phyloP scores from a whole-genome alignment of 108 stramenopile genomes.

The Cyclotella baltica region DNA sequence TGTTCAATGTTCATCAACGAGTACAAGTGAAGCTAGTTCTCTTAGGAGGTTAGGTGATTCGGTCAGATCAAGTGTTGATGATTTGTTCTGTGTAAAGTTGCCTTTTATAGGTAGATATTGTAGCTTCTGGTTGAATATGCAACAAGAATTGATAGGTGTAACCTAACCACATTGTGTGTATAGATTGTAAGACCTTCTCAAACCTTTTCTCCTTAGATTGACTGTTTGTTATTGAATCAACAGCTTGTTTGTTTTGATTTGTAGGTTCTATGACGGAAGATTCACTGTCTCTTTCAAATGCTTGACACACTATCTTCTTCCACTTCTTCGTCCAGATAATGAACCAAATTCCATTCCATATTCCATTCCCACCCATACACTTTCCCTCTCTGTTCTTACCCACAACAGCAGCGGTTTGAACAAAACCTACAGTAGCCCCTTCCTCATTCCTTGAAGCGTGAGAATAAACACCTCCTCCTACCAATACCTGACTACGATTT shows the following conservation, averaged over 20 bases:
- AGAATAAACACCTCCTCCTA: slow-evolving; percentile 38
- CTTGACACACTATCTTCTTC: slow-evolving; percentile 25
- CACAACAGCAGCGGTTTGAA: not conserved
- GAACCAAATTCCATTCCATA: slow-evolving; percentile 54
- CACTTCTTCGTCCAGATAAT: slow-evolving; percentile 34
- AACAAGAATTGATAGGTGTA: slow-evolving; percentile 25
- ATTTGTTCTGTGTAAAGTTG: not conserved
- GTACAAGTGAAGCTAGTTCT: slow-evolving; percentile 14
- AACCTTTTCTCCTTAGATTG: slow-evolving; percentile 16
- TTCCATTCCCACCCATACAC: slow-evolving; percentile 43
- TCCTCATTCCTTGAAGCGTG: not conserved
- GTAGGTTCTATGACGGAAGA: not conserved
- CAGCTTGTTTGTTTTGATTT: not conserved
- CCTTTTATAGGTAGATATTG: not conserved
- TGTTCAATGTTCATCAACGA: slow-evolving; percentile 41
- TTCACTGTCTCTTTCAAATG: not conserved
- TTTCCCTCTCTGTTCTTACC: slow-evolving; percentile 32
- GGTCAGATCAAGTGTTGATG: not conserved
- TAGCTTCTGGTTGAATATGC: slow-evolving; percentile 1
- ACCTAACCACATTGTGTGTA: slow-evolving; percentile 47
- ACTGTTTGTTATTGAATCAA: not conserved
- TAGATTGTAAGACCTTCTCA: slow-evolving; percentile 27
- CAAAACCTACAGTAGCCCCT: not conserved
- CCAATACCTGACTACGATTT: slow-evolving; percentile 44
- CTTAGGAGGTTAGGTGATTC: slow-evolving; percentile 12